Evolutionary conservation across 2,329 filamentous ascomycete species (phyloP).

Genomic region (Aulographum hederae): DNA sequence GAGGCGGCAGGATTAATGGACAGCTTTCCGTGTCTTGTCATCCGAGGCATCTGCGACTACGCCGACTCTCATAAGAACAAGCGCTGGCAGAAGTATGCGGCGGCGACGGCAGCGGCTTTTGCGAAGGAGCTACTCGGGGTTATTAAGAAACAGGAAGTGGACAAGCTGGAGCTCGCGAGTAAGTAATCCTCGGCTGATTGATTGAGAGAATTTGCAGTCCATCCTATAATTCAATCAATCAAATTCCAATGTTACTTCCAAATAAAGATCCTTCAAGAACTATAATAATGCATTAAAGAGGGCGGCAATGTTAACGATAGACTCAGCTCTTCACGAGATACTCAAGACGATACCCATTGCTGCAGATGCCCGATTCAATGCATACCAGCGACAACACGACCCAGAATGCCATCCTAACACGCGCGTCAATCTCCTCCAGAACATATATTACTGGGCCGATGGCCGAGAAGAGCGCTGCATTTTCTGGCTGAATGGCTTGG

Average conservation of each 20-base stretch:
- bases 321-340: no score
- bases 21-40: slow-evolving; percentile 9
- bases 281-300: no score
- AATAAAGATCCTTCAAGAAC: no score
- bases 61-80: slow-evolving; percentile 9
- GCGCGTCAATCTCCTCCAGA: slow-evolving; percentile 7
- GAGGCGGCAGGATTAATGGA: slow-evolving; percentile 12
- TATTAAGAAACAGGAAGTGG: slow-evolving; percentile 6
- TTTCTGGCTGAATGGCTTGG: slow-evolving; percentile 16
- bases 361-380: no score
- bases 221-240: no score
- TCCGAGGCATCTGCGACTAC: slow-evolving; percentile 11
- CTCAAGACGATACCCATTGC: no score
- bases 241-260: no score
- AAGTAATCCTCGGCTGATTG: no score
- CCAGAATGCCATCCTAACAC: slow-evolving; percentile 9
- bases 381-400: slow-evolving; percentile 4
- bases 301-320: no score
- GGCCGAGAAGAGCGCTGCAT: slow-evolving; percentile 7
- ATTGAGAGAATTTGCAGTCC: no score
- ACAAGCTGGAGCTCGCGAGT: no score
- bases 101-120: slow-evolving; percentile 9
- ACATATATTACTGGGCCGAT: slow-evolving; percentile 9
- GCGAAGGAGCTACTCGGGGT: slow-evolving; percentile 7
- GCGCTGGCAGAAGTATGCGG: slow-evolving; percentile 9